A percentile compares a stretch with the other conserved stretches of the same genome.
Conservation (phyloP, 108 stramenopile genomes). For the Skeletonema menzelii region DNA sequence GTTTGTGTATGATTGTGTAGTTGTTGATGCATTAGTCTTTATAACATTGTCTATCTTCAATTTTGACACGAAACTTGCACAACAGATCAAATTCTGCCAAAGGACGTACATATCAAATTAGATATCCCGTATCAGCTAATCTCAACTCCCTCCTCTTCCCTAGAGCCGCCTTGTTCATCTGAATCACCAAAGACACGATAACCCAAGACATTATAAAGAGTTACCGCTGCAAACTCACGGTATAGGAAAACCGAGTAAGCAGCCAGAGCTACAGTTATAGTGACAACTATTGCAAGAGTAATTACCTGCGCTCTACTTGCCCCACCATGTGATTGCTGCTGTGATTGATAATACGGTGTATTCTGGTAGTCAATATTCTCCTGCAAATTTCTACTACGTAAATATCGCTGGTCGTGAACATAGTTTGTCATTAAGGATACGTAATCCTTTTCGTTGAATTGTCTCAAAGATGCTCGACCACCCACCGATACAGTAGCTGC, state of each 20-base stretch:
- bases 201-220: slow-evolving; percentile 11
- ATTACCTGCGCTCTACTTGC: slow-evolving; percentile 6
- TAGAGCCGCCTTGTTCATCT: not conserved
- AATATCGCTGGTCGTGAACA: not conserved
- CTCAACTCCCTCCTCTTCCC: slow-evolving; percentile 6
- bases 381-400: slow-evolving; percentile 15
- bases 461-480: not conserved
- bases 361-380: slow-evolving; percentile 12
- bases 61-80: not conserved
- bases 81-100: not conserved
- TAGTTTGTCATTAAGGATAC: slow-evolving; percentile 10
- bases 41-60: not conserved
- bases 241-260: slow-evolving; percentile 1
- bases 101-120: not conserved
- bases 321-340: not conserved
- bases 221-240: slow-evolving; percentile 6
- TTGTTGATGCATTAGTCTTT: not conserved
- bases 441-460: slow-evolving; percentile 15
- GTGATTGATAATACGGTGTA: slow-evolving; percentile 1
- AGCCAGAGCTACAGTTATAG: slow-evolving; percentile 1
- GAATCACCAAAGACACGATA: slow-evolving; percentile 12
- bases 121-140: slow-evolving; percentile 5
- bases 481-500: not conserved
- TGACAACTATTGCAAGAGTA: not conserved
- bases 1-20: not conserved